These are phyloP conservation scores for Dothideomycetes sp. DNA, from an alignment of 2,329 filamentous ascomycete genomes.

Conservation along the genomic window DNA sequence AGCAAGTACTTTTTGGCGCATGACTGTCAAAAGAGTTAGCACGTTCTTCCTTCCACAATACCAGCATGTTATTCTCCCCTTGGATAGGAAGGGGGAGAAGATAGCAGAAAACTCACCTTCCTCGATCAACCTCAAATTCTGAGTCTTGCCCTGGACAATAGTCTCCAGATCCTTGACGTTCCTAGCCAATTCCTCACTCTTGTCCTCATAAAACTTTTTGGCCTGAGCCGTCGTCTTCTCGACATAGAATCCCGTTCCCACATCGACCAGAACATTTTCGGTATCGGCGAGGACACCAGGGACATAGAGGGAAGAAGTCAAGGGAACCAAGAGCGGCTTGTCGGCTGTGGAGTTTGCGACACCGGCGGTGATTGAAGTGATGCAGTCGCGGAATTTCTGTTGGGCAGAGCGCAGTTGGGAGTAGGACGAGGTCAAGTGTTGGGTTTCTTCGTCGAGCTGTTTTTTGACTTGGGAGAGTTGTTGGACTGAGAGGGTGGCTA, in stretches of 20 bases:
- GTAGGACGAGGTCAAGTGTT: constrained; percentile 86
- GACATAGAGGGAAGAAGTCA: constrained; percentile 93
- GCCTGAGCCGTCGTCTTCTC: constrained; percentile 67
- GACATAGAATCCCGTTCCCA: constrained; percentile 89
- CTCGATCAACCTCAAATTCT: constrained; percentile 77
- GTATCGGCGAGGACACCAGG: constrained; percentile 67
- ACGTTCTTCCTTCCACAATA: not conserved
- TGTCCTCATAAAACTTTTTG: constrained; percentile 56
- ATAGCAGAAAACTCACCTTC: constrained; percentile 38
- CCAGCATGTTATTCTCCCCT: not conserved
- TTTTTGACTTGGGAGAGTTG: constrained; percentile 90
- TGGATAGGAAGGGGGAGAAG: not conserved
- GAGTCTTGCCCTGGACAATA: constrained; percentile 66
- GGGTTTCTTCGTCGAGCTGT: constrained; percentile 90
- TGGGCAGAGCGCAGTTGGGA: constrained; percentile 83
- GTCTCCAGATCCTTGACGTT: constrained; percentile 61
- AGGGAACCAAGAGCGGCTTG: constrained; percentile 71
- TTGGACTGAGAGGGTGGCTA: constrained; percentile 69
- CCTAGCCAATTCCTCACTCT: constrained; percentile 55
- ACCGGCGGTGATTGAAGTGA: constrained; percentile 57
- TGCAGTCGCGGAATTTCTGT: constrained; percentile 83
- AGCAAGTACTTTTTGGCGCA: constrained; percentile 44
- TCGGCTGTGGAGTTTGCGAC: constrained; percentile 29
- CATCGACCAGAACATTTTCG: constrained; percentile 76
- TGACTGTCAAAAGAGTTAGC: constrained; percentile 30